phyloP scores from a whole-genome alignment of 2,329 filamentous ascomycete species.

The Ceratocystis colombiana region DNA sequence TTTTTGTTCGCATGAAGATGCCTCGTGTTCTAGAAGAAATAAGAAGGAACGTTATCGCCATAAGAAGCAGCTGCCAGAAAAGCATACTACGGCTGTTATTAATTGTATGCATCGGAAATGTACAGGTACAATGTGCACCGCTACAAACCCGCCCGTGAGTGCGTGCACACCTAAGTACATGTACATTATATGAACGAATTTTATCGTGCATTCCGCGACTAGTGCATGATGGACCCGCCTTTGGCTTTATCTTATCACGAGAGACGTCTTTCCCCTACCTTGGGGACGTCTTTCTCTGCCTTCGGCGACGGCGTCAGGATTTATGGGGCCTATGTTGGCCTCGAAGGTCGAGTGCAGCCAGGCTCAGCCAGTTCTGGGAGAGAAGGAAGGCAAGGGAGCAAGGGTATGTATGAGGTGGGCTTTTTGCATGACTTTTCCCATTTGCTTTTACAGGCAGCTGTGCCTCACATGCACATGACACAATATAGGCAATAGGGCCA shows the following conservation, averaged over 20 bases:
- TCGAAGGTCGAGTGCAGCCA: background rate
- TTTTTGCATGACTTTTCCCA: background rate
- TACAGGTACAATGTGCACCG: too few relatives aligned
- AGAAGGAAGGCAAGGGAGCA: background rate
- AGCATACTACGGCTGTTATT: background rate
- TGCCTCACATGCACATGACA: background rate
- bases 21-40: background rate
- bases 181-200: background rate
- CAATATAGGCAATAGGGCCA: background rate
- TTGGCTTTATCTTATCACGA: conserved; percentile 1
- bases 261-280: background rate
- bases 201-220: background rate
- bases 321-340: conserved; percentile 7
- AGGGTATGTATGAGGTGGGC: background rate
- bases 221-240: background rate
- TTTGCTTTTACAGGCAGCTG: background rate
- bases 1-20: background rate
- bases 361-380: conserved; percentile 1
- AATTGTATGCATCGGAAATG: background rate
- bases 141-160: too few relatives aligned
- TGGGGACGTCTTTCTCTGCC: conserved; percentile 6
- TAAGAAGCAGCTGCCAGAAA: background rate
- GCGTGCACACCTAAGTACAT: too few relatives aligned
- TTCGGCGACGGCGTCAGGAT: conserved; percentile 19
- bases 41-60: background rate